Conservation (phyloP, 345 rosid species). For the Bretschneidera sinensis region DNA sequence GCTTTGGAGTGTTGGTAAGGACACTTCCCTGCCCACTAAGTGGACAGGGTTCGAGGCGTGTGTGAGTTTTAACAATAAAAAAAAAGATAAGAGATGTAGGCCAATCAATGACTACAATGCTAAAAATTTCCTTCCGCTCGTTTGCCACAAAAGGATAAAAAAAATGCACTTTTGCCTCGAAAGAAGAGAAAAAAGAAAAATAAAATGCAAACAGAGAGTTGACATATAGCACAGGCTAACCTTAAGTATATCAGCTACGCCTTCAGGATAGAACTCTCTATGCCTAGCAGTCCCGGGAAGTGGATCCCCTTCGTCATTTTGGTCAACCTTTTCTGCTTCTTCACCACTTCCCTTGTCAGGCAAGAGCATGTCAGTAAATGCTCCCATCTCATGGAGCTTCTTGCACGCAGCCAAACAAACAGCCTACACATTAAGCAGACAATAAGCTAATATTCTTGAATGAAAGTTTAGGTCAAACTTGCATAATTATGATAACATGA, state of each 20-base stretch:
- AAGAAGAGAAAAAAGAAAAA: background rate
- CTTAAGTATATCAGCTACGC: constrained; percentile 86
- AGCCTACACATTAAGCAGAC: constrained; percentile 50
- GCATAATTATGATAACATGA: constrained; percentile 7
- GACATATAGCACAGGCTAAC: constrained; percentile 29
- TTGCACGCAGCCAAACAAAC: constrained; percentile 99
- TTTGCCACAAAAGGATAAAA: background rate
- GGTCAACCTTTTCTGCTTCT: constrained; percentile 69
- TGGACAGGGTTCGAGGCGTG: too few species aligned
- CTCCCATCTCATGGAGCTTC: constrained; percentile 99
- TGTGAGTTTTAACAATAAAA: too few species aligned
- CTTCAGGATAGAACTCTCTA: constrained; percentile 99
- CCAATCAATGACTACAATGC: background rate
- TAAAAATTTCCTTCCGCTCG: background rate
- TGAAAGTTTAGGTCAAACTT: constrained; percentile 5
- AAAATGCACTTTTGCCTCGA: too few species aligned
- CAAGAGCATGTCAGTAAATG: constrained; percentile 95
- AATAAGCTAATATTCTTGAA: constrained; percentile 14
- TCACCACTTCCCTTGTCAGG: constrained; percentile 98
- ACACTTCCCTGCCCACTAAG: too few species aligned
- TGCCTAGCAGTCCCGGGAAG: constrained; percentile 99
- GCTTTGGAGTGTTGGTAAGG: too few species aligned
- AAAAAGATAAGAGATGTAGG: too few species aligned
- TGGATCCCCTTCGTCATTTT: constrained; percentile 88
- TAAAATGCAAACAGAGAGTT: background rate